Evolutionary conservation across 73 alveolate genomes (phyloP).

Genomic region (Paramecium tetraurelia): DNA sequence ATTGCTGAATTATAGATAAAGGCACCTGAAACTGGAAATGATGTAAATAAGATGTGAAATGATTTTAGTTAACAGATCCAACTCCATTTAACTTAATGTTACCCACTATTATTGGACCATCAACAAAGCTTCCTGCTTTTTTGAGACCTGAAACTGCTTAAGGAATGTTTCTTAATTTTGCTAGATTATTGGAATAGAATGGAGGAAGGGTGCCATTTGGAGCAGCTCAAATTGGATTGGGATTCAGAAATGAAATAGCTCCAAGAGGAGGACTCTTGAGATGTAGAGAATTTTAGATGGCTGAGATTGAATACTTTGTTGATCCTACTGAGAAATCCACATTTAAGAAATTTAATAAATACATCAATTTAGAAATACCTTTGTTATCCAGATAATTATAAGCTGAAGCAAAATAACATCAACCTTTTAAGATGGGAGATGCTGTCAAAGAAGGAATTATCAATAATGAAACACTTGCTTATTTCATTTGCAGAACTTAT

Average conservation of each 20-base stretch:
- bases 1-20: slow-evolving; percentile 80
- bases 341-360: slow-evolving; percentile 86
- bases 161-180: slow-evolving; percentile 98
- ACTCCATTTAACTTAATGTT: slow-evolving; percentile 98
- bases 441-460: slow-evolving; percentile 89
- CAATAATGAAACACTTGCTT: slow-evolving; percentile 96
- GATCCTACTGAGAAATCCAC: slow-evolving; percentile 89
- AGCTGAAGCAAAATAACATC: slow-evolving; percentile 46
- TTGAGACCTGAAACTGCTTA: slow-evolving; percentile 99
- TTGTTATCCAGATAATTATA: slow-evolving; percentile 79
- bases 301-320: slow-evolving; percentile 98
- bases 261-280: slow-evolving; percentile 97
- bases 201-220: slow-evolving; percentile 98
- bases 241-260: slow-evolving; percentile 98
- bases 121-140: slow-evolving; percentile 89
- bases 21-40: slow-evolving; percentile 97
- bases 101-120: slow-evolving; percentile 98
- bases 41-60: slow-evolving; percentile 38
- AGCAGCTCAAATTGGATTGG: slow-evolving; percentile 97
- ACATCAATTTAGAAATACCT: slow-evolving; percentile 81
- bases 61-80: slow-evolving; percentile 82
- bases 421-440: slow-evolving; percentile 71
- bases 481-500: slow-evolving; percentile 95
- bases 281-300: slow-evolving; percentile 99
- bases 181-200: slow-evolving; percentile 90